A percentile compares a stretch with the other conserved stretches of the same genome.
Evolutionary conservation across 331 rosid genomes (phyloP).

Genomic region (Erythrophleum ivorense): DNA sequence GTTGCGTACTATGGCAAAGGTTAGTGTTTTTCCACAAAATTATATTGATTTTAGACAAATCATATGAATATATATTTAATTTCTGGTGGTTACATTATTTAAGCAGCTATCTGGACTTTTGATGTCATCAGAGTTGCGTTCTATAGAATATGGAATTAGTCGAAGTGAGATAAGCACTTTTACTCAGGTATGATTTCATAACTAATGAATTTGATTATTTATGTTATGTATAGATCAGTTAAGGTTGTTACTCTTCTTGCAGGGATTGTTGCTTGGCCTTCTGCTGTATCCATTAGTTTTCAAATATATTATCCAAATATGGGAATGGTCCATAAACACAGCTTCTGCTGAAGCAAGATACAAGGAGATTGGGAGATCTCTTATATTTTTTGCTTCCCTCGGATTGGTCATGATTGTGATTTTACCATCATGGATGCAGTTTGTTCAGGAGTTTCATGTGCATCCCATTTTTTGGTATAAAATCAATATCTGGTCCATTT

Average conservation of each 20-base stretch:
- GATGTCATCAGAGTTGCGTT: constrained; percentile 46
- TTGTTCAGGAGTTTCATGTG: constrained; percentile 71
- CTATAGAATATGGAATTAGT: constrained; percentile 56
- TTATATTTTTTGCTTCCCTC: constrained; percentile 63
- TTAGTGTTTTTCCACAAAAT: constrained; percentile 28
- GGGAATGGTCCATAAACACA: constrained; percentile 61
- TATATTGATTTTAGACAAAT: constrained; percentile 5
- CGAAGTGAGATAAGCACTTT: constrained; percentile 81
- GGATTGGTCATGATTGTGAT: constrained; percentile 69
- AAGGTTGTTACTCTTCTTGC: constrained; percentile 48
- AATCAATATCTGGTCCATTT: constrained; percentile 26
- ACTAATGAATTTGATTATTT: constrained; percentile 38
- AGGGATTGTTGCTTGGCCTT: constrained; percentile 95
- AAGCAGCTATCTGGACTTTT: constrained; percentile 52
- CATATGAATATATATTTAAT: constrained; percentile 29
- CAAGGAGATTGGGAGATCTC: constrained; percentile 62
- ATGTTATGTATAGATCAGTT: constrained; percentile 38
- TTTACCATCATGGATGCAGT: constrained; percentile 86
- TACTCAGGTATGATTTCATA: constrained; percentile 71
- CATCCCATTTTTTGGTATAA: constrained; percentile 86
- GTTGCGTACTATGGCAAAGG: constrained; percentile 61
- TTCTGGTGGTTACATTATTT: constrained; percentile 16
- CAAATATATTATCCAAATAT: constrained; percentile 59
- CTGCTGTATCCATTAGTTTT: constrained; percentile 75
- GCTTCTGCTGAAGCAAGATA: constrained; percentile 51